Evolutionary conservation across 208 protist species (phyloP).

Genomic region (Blechomonas ayalai): DNA sequence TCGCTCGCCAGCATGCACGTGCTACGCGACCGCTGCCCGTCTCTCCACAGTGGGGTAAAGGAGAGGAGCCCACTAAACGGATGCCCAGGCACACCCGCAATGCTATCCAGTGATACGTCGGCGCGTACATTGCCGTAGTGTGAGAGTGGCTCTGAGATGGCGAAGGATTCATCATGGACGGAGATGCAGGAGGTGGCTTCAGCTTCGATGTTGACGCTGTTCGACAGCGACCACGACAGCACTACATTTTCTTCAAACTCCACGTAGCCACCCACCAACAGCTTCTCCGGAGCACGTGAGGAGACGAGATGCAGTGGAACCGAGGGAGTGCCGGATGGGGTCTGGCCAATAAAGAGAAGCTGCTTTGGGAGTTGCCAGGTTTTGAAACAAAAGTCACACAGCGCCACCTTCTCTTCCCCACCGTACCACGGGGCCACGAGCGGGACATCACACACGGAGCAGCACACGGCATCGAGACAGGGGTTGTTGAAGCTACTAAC

Average conservation of each 20-base stretch:
- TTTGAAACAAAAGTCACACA: slow-evolving; percentile 76
- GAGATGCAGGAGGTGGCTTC: slow-evolving; percentile 36
- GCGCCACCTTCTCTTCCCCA: slow-evolving; percentile 39
- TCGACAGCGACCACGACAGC: slow-evolving; percentile 43
- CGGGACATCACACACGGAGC: slow-evolving; percentile 22
- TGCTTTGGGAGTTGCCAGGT: slow-evolving; percentile 69
- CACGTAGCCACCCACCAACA: slow-evolving; percentile 46
- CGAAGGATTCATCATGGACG: slow-evolving; percentile 42
- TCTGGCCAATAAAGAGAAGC: slow-evolving; percentile 44
- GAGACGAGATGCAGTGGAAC: slow-evolving; percentile 67
- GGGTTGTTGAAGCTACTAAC: slow-evolving; percentile 31
- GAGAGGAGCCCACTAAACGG: slow-evolving; percentile 69
- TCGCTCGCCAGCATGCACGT: slow-evolving; percentile 29
- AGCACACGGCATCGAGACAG: slow-evolving; percentile 9
- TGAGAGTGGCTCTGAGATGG: slow-evolving; percentile 42
- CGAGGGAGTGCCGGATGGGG: slow-evolving; percentile 4
- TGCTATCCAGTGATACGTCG: slow-evolving; percentile 55
- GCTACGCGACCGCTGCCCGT: slow-evolving; percentile 25
- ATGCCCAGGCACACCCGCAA: slow-evolving; percentile 62
- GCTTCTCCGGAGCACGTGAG: slow-evolving; percentile 28
- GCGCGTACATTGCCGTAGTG: slow-evolving; percentile 42
- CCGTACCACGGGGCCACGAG: slow-evolving; percentile 56
- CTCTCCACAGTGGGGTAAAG: slow-evolving; percentile 64
- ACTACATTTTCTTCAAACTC: slow-evolving; percentile 73
- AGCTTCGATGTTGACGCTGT: slow-evolving; percentile 70